Evolutionary conservation across 2,329 filamentous ascomycete genomes (phyloP), one percentile per base, ranked within the genome.

Genomic region (Cladosporium phlei): DNA sequence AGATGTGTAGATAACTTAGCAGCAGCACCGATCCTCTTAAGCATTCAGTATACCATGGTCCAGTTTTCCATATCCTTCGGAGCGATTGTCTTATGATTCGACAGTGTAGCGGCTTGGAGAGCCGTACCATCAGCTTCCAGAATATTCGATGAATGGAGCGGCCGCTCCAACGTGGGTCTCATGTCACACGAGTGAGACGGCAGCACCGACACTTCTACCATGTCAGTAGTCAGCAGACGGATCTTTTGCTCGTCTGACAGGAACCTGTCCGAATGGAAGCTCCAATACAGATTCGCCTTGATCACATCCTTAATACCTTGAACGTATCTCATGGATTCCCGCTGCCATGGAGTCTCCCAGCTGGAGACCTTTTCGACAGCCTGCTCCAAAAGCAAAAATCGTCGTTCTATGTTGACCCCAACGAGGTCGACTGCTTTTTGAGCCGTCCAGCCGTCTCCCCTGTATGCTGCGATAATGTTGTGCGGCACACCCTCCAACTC

Each of bases 401-500:
- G 34, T 12, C 9, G 20, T 14, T 25, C n/a, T 12, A 38, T 35
- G 9, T 35, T 19, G 33, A 9, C 5, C 19, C 21, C 21, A 25
- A 38, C 34, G n/a, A 24, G 34, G 21, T 25, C 21, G 34, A 38
- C 20, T 21, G 34, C 34, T 24, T 38, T 19, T 21, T 35, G 38
- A 21, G 38, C 38, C n/a, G 22, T 32, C 29, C 16, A 8, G 29
- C 29, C 29, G 14, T 16, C 19, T 43, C 5, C 38, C 38, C 17
- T 32, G 16, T 20, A 20, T 43, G 14, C 38, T 21, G 38, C 28
- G 12, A 43, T 22, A 10, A 43, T 14, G 17, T 43, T 43, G 20
- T 43, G 38, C 19, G 38, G 38, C 6, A 40, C 38, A 4, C 38
- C 38, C 22, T 40, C 38, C 14, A 14, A 16, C 8, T 40, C 38